Base-by-base conservation (phyloP, 768 basidiomycete genomes). In the Mycena alexandri region DNA sequence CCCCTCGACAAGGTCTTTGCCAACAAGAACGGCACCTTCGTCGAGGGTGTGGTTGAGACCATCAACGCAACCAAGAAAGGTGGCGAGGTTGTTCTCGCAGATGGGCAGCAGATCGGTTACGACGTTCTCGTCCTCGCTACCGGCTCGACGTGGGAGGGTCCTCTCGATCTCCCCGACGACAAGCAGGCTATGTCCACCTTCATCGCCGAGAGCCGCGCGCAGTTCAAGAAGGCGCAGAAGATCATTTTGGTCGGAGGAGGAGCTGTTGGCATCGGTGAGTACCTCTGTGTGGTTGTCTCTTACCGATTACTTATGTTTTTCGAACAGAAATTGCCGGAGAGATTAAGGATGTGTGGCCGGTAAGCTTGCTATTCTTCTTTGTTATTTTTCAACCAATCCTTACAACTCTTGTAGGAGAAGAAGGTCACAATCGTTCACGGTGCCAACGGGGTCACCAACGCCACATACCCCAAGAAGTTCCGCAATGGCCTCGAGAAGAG, bases 381-480 rank as follows among this genome's bases (percentile, higher is more conserved):
- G 17, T 8, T 25, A 34, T n/a, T 10, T 43, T 21, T 54, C 34
- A 19, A 33, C 11, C 17, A 2, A 25, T 44, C 34, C 12, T 56
- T 34, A 34, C 22, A n/a, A 34, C 16, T 43, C 33, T 44, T 10
- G n/a, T 42, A 84, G 83, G 69, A 74, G 22, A 89, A 85, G 67
- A 74, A 79, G 38, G 82, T 92, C 19, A 90, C 89, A 19, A 82
- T 93, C 51, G 84, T 93, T 12, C 91, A 92, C 13, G 80, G 82
- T 29, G 78, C 82, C 21, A 55, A 69, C 2, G 75, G 82, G n/a
- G 83, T 91, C 41, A 79, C 92, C 64, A 90, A 90, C 67, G 74
- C 80, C 9, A 75, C 82, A 1, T 92, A 92, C 72, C 84, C 89
- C 0, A 73, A 79, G 11, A 83, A 84, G 55, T 87, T 86, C 76